A percentile compares a stretch with the other conserved stretches of the same genome.
Evolutionary conservation across 495 filamentous ascomycete species (phyloP).

Genomic region (Durotheca rogersii): DNA sequence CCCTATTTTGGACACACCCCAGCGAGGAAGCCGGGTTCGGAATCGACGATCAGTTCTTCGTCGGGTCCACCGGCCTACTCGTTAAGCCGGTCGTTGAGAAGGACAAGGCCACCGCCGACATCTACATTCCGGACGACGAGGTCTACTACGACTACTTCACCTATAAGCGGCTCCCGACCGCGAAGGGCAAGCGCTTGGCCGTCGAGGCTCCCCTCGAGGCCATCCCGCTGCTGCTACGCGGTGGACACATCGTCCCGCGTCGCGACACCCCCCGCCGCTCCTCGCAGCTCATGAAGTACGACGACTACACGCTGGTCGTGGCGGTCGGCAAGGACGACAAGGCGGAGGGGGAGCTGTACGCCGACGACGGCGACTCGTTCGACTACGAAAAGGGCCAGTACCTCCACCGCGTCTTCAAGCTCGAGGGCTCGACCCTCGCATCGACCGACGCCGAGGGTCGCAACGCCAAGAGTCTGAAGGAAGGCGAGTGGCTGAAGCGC

Average conservation of each 20-base stretch:
- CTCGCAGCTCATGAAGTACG: slow-evolving; percentile 84
- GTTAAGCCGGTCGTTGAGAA: slow-evolving; percentile 83
- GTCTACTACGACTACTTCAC: slow-evolving; percentile 95
- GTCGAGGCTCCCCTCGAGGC: slow-evolving; percentile 77
- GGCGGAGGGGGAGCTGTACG: slow-evolving; percentile 80
- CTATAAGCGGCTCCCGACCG: slow-evolving; percentile 68
- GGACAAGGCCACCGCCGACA: slow-evolving; percentile 66
- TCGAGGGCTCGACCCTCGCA: slow-evolving; percentile 52
- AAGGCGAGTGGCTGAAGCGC: slow-evolving; percentile 69
- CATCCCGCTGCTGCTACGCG: slow-evolving; percentile 86
- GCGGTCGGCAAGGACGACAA: slow-evolving; percentile 67
- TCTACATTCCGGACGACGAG: slow-evolving; percentile 84
- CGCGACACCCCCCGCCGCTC: slow-evolving; percentile 84
- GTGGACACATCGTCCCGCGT: slow-evolving; percentile 86
- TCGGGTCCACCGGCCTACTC: slow-evolving; percentile 81
- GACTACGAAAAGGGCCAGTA: slow-evolving; percentile 82
- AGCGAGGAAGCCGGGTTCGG: slow-evolving; percentile 80
- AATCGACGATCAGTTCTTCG: slow-evolving; percentile 90
- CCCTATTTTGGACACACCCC: slow-evolving; percentile 89
- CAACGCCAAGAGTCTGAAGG: slow-evolving; percentile 58
- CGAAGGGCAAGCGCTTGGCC: slow-evolving; percentile 62
- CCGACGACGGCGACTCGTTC: slow-evolving; percentile 92
- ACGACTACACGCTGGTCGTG: slow-evolving; percentile 90
- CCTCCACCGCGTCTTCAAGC: slow-evolving; percentile 77
- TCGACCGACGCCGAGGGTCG: slow-evolving; percentile 54